A percentile compares a stretch with the other conserved stretches of the same genome.
phyloP scores from a whole-genome alignment of 768 basidiomycete genomes.

The Lentinula aciculospora region DNA sequence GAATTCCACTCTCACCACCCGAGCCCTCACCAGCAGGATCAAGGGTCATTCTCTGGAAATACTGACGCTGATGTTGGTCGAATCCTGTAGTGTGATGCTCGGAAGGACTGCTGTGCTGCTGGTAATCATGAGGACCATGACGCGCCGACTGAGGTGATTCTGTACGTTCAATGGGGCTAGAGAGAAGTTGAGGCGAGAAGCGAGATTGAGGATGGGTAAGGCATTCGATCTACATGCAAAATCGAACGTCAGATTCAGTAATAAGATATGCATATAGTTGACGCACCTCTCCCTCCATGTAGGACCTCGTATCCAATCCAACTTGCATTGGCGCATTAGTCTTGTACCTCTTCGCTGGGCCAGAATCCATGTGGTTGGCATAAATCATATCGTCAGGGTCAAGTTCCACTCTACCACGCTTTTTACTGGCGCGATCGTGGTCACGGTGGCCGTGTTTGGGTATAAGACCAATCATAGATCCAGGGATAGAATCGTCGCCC shows the following conservation, averaged over 20 bases:
- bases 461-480: background rate
- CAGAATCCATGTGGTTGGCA: background rate
- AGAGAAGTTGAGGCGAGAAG: conserved; percentile 2
- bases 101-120: background rate
- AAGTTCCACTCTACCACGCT: background rate
- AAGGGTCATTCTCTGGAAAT: background rate
- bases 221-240: background rate
- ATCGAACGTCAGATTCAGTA: background rate
- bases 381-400: conserved; percentile 2
- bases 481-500: background rate
- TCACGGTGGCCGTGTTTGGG: background rate
- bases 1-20: background rate
- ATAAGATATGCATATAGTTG: background rate
- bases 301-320: background rate
- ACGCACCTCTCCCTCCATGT: conserved; percentile 1
- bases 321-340: background rate
- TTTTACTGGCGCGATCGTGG: background rate
- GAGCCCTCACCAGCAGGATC: background rate
- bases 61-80: background rate
- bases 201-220: background rate
- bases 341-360: conserved; percentile 3
- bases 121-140: background rate
- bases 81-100: background rate
- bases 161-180: conserved; percentile 1
- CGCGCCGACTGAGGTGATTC: background rate